A percentile compares a stretch with the other conserved stretches of the same genome.
Evolutionary conservation across 2,329 filamentous ascomycete species (phyloP).

Genomic region (Aureobasidium sp.): DNA sequence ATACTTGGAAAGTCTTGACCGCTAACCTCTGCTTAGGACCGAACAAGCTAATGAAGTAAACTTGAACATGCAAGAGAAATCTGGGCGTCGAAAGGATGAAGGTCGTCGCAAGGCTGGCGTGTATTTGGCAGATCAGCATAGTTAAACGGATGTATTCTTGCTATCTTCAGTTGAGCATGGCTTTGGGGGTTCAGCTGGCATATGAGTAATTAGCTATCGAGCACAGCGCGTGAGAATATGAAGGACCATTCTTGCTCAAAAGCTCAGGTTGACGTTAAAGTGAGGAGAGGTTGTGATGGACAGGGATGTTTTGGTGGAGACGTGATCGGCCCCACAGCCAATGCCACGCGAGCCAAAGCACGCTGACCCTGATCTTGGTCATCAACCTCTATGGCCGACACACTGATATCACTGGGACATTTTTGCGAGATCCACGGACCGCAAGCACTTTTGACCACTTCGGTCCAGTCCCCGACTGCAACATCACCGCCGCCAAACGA

Average conservation of each 20-base stretch:
- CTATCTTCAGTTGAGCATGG: background rate
- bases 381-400: background rate
- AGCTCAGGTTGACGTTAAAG: background rate
- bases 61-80: background rate
- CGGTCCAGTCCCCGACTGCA: constrained; percentile 3
- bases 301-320: background rate
- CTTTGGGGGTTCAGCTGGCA: background rate
- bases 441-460: constrained; percentile 11
- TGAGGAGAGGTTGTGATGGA: background rate
- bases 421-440: constrained; percentile 18
- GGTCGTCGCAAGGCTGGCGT: background rate
- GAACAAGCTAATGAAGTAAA: background rate
- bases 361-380: background rate
- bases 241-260: background rate
- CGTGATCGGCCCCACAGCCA: background rate
- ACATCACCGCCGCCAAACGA: constrained; percentile 2
- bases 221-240: background rate
- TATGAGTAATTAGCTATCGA: background rate
- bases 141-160: background rate
- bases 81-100: background rate
- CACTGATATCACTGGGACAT: constrained; percentile 12
- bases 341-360: constrained; percentile 8
- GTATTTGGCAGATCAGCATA: background rate
- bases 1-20: background rate
- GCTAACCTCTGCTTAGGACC: background rate